Conservation (phyloP, 805 yeast species). For the Schizosaccharomyces pombe region DNA sequence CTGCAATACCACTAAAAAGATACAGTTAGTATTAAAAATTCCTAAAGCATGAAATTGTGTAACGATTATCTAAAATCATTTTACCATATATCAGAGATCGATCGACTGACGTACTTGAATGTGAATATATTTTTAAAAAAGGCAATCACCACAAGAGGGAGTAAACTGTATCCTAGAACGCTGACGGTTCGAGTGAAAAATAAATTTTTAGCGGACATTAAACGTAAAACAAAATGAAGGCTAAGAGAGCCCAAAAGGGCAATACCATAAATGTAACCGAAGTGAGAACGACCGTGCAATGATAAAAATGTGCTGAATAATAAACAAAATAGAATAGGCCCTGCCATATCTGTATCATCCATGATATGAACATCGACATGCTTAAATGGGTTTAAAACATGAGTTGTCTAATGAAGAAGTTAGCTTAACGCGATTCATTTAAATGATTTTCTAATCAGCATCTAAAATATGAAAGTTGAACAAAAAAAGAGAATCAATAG, state of each 20-base stretch:
- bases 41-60: neutral
- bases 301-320: conserved; percentile 57
- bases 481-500: too few species aligned
- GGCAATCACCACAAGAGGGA: conserved; percentile 65
- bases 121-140: conserved; percentile 42
- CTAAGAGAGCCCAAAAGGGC: conserved; percentile 77
- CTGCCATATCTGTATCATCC: conserved; percentile 83
- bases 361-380: conserved; percentile 46
- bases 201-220: conserved; percentile 40
- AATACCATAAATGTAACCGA: conserved; percentile 90
- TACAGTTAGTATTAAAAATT: neutral
- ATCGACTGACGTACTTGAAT: conserved; percentile 31
- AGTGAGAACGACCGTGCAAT: conserved; percentile 54
- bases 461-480: too few species aligned
- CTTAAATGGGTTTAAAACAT: conserved; percentile 61
- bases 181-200: conserved; percentile 53
- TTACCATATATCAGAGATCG: too few species aligned
- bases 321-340: conserved; percentile 74
- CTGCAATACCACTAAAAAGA: neutral
- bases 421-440: too few species aligned
- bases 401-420: conserved; percentile 27
- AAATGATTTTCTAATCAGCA: too few species aligned
- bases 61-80: neutral
- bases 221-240: conserved; percentile 58
- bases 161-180: conserved; percentile 76